These are phyloP conservation scores for Aspergillus bertholletiae DNA, from an alignment of 495 filamentous ascomycete species.

Conservation along the genomic window DNA sequence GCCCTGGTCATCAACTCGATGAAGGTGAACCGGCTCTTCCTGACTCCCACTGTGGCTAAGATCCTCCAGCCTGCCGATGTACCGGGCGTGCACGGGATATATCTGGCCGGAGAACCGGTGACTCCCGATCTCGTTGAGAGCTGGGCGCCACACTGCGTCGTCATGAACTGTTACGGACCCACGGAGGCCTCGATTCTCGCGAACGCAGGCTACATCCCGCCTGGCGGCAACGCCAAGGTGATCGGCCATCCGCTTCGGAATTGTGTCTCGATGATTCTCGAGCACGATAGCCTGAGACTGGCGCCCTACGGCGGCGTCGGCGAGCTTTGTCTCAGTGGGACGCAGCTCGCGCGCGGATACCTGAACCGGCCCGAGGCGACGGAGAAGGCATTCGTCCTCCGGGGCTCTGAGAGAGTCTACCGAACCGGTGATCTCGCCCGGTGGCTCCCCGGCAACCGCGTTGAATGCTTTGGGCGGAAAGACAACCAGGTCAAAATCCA, in stretches of 20 bases:
- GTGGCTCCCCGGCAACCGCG: not conserved
- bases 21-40: not conserved
- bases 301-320: not conserved
- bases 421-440: not conserved
- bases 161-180: not conserved
- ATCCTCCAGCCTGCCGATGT: not conserved
- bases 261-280: not conserved
- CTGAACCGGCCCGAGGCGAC: not conserved
- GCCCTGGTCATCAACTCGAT: not conserved
- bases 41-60: not conserved
- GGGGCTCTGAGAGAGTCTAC: not conserved
- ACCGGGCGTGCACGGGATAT: not conserved
- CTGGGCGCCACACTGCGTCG: not conserved
- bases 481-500: not conserved
- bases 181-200: not conserved
- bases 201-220: not conserved
- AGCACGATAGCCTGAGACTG: not conserved
- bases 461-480: not conserved
- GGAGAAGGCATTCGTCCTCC: not conserved
- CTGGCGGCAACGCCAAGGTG: not conserved
- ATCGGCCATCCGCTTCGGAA: not conserved
- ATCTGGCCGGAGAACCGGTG: not conserved
- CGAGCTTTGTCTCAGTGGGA: not conserved
- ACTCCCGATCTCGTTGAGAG: not conserved
- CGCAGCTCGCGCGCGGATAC: not conserved